These are phyloP conservation scores for Suillus plorans DNA, from an alignment of 768 basidiomycete genomes.

Conservation along the genomic window DNA sequence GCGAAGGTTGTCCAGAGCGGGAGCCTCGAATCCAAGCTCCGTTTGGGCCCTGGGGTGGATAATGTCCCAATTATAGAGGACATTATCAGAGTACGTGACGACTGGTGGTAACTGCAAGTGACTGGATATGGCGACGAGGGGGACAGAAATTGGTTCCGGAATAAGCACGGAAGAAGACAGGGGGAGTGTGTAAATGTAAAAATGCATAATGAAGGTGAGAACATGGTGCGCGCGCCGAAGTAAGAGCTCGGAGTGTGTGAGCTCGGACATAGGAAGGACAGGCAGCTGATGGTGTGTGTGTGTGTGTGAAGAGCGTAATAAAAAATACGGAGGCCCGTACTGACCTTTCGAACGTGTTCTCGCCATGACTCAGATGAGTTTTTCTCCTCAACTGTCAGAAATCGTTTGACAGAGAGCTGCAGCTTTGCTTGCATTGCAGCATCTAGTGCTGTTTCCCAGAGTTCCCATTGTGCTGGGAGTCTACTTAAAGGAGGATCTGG, in stretches of 20 bases:
- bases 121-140: conserved; percentile 67
- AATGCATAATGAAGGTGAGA: conserved; percentile 71
- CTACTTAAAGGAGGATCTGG: conserved; percentile 66
- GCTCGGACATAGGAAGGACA: conserved; percentile 43
- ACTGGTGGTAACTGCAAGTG: conserved; percentile 83
- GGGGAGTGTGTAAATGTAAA: conserved; percentile 71
- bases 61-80: conserved; percentile 81
- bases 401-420: conserved; percentile 54
- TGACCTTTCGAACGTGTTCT: conserved; percentile 46
- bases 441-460: conserved; percentile 69
- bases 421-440: conserved; percentile 47
- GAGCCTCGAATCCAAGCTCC: conserved; percentile 24
- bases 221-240: conserved; percentile 75
- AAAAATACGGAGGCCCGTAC: conserved; percentile 10
- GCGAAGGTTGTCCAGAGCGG: conserved; percentile 57
- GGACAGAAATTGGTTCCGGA: conserved; percentile 69
- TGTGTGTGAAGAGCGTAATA: conserved; percentile 1
- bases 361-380: conserved; percentile 55
- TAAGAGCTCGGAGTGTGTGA: conserved; percentile 50
- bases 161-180: conserved; percentile 54
- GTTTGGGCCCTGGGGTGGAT: conserved; percentile 25
- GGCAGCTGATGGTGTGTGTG: conserved; percentile 49
- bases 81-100: conserved; percentile 88
- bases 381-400: conserved; percentile 35
- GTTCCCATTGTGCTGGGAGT: conserved; percentile 60